Percentiles rank a stretch among this genome's conserved stretches.
phyloP scores from a whole-genome alignment of 1,139 yeast genomes.

The Arxiozyma slooffiae region DNA sequence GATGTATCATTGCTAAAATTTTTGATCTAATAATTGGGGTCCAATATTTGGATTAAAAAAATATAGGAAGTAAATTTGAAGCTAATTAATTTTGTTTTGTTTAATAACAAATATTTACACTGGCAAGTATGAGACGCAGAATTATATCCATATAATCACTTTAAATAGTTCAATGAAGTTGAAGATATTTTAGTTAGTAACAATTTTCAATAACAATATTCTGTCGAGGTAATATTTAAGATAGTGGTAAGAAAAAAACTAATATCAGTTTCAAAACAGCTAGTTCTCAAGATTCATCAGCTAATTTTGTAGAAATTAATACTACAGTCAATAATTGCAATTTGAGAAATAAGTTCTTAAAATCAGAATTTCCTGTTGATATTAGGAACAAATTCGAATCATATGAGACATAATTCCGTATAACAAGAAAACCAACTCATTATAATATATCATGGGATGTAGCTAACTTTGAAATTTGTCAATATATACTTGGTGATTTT shows the following conservation, averaged over 20 bases:
- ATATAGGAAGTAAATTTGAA: constrained; percentile 42
- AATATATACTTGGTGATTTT: constrained; percentile 87
- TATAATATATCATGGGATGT: constrained; percentile 92
- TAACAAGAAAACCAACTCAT: constrained; percentile 86
- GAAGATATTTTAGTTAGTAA: constrained; percentile 43
- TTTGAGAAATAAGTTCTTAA: constrained; percentile 76
- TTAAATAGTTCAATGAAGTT: constrained; percentile 39
- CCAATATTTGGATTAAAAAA: constrained; percentile 54
- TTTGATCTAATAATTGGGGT: constrained; percentile 51
- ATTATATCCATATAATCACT: constrained; percentile 66
- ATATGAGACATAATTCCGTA: constrained; percentile 89
- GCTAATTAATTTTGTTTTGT: constrained; percentile 73
- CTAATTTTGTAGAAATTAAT: constrained; percentile 42
- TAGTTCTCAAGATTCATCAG: constrained; percentile 28
- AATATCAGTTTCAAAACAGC: constrained; percentile 62
- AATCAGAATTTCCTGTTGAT: constrained; percentile 90
- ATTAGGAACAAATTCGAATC: constrained; percentile 65
- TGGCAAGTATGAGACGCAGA: constrained; percentile 99
- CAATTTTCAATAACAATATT: constrained; percentile 49
- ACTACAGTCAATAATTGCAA: constrained; percentile 68
- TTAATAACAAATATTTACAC: constrained; percentile 80
- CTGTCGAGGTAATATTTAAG: constrained; percentile 42
- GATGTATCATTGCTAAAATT: constrained; percentile 61
- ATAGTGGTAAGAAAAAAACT: constrained; percentile 50
- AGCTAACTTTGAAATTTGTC: constrained; percentile 93